Conservation (phyloP, 768 basidiomycete species). For the Macrolepiota albuminosa region DNA sequence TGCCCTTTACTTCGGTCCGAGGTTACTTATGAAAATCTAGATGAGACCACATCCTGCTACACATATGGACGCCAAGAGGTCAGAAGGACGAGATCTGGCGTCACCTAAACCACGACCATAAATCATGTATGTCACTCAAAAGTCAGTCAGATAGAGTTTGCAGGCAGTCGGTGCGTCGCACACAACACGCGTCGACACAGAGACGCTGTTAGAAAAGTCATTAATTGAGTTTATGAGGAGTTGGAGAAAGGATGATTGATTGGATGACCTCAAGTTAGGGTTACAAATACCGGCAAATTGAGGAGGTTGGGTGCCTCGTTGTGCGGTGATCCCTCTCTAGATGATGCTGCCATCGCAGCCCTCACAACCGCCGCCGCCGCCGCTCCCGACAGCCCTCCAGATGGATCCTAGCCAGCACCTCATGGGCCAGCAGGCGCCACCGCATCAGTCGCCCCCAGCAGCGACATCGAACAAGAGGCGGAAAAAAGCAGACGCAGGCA, state of each 20-base stretch:
- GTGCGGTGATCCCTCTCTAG: slow-evolving; percentile 21
- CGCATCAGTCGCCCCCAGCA: slow-evolving; percentile 20
- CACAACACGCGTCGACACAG: too few relatives aligned
- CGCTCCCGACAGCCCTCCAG: slow-evolving; percentile 58
- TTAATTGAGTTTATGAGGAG: not conserved
- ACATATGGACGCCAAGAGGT: not conserved
- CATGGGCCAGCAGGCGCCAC: slow-evolving; percentile 39
- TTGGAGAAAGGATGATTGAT: not conserved
- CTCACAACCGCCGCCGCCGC: slow-evolving; percentile 34
- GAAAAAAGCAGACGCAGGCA: slow-evolving; percentile 52
- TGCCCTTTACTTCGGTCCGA: not conserved
- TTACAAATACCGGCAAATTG: slow-evolving; percentile 31
- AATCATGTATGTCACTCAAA: too few relatives aligned
- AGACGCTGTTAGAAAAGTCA: too few relatives aligned
- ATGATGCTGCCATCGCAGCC: slow-evolving; percentile 32
- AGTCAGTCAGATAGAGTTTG: too few relatives aligned
- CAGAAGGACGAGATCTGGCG: not conserved
- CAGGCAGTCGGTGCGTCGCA: too few relatives aligned
- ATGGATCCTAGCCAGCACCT: slow-evolving; percentile 62
- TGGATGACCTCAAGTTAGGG: slow-evolving; percentile 23
- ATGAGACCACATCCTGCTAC: not conserved
- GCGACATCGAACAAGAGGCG: slow-evolving; percentile 40
- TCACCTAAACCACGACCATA: too few relatives aligned
- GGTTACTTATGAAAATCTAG: not conserved
- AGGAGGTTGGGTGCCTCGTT: slow-evolving; percentile 27